Percentiles rank a stretch among this genome's conserved stretches.
phyloP scores from a whole-genome alignment of 768 basidiomycete species.

The Zangia roseola region DNA sequence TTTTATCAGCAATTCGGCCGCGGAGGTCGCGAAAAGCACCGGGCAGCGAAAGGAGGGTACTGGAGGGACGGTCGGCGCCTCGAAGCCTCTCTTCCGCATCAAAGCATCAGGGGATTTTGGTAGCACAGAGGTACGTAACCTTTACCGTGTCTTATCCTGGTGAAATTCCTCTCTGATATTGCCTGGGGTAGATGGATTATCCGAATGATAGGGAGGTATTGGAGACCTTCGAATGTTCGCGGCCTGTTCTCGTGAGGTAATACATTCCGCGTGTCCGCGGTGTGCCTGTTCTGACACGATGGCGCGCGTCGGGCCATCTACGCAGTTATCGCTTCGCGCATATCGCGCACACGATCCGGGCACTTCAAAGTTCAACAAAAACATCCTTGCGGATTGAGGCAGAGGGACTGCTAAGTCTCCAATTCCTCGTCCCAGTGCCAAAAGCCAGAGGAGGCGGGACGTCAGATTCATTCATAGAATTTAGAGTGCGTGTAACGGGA shows the following conservation, averaged over 20 bases:
- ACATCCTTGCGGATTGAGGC: conserved; percentile 86
- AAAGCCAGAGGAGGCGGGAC: conserved; percentile 37
- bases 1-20: conserved; percentile 72
- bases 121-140: conserved; percentile 65
- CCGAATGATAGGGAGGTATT: conserved; percentile 90
- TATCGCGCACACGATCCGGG: conserved; percentile 66
- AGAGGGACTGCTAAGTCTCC: conserved; percentile 80
- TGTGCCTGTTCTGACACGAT: not conserved
- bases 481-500: conserved; percentile 59
- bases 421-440: conserved; percentile 78
- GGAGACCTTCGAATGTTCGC: conserved; percentile 82
- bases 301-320: not conserved
- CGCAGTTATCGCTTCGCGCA: conserved; percentile 81
- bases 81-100: conserved; percentile 71
- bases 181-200: conserved; percentile 80
- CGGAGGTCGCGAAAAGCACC: conserved; percentile 17
- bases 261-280: conserved; percentile 7
- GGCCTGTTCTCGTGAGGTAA: conserved; percentile 69
- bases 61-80: not conserved
- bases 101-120: conserved; percentile 82
- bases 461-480: conserved; percentile 79
- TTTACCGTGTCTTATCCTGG: not conserved
- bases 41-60: conserved; percentile 13
- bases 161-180: not conserved
- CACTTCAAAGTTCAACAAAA: conserved; percentile 81